phyloP scores from a whole-genome alignment of 129 eudicot species.

The Arctium minus region DNA sequence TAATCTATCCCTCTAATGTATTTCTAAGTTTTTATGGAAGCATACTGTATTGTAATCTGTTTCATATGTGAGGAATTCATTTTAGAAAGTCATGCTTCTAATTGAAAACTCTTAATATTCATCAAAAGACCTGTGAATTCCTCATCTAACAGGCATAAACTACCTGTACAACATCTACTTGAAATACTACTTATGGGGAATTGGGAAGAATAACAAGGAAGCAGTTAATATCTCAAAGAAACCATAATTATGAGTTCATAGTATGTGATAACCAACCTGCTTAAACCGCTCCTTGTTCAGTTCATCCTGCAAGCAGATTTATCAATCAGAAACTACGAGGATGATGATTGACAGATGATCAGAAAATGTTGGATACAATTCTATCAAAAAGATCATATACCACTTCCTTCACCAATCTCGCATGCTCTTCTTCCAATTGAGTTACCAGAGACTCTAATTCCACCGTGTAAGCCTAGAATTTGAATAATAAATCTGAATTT shows the following conservation, averaged over 20 bases:
- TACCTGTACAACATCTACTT: not conserved
- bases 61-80: not conserved
- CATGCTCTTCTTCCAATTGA: slow-evolving; percentile 79
- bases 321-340: not conserved
- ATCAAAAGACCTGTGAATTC: not conserved
- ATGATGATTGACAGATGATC: not conserved
- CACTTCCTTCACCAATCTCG: slow-evolving; percentile 68
- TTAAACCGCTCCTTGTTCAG: slow-evolving; percentile 55
- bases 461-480: slow-evolving; percentile 60
- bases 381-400: slow-evolving; percentile 36
- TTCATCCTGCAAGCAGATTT: slow-evolving; percentile 56
- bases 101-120: not conserved
- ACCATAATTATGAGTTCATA: not conserved
- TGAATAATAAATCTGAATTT: not conserved
- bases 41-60: not conserved
- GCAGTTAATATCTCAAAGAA: not conserved
- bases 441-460: slow-evolving; percentile 81
- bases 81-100: not conserved
- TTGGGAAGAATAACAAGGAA: not conserved
- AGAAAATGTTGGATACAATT: not conserved
- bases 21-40: not conserved
- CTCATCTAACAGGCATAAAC: slow-evolving; percentile 15
- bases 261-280: slow-evolving; percentile 48
- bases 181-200: not conserved
- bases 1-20: not conserved